Evolutionary conservation across 345 rosid species (phyloP), one percentile per base, ranked within the genome.

Genomic region (Microthlaspi erraticum): DNA sequence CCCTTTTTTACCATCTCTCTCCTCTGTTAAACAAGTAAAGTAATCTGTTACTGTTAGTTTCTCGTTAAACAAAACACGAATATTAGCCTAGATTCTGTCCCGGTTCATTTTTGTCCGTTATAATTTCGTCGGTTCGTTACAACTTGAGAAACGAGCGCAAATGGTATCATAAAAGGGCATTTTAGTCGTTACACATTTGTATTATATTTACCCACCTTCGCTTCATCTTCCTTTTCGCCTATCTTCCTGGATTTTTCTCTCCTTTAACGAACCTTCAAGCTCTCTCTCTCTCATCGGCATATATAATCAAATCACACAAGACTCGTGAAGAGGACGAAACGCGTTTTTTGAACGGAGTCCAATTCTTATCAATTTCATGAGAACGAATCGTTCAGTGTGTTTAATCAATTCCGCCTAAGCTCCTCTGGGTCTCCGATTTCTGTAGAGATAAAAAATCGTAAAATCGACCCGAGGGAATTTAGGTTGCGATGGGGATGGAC

Each of bases 401-500:
- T 44, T 14, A 20, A 32, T 26, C 29, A 26, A 23, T 62, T 64
- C 17, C 51, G 57, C 42, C n/a, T 44, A 17, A 23, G 7, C n/a
- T 7, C 10, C 14, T 36, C 39, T 36, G 9, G 38, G 38, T 53
- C 46, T 42, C 12, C 12, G 49, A 59, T 71, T 60, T 32, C 39
- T 38, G 20, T 2, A 32, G 33, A 43, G 12, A 37, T 3, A 26
- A 26, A 23, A 26, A 26, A 26, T 26, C 29, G 4, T 26, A 26
- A 26, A 34, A 34, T 34, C 38, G 38, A 8, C 38, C 38, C 38
- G 38, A 68, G 43, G 66, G 29, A 26, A 32, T 38, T 49, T 38
- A 7, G 42, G 42, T 10, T 0, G 10, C 49, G 65, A 67, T 55
- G 76, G 69, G 79, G 72, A 84, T 83, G 93, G 88, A 83, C 42